These are phyloP conservation scores for Sporothrix curviconia DNA, from an alignment of 2,329 filamentous ascomycete species.

Conservation along the genomic window DNA sequence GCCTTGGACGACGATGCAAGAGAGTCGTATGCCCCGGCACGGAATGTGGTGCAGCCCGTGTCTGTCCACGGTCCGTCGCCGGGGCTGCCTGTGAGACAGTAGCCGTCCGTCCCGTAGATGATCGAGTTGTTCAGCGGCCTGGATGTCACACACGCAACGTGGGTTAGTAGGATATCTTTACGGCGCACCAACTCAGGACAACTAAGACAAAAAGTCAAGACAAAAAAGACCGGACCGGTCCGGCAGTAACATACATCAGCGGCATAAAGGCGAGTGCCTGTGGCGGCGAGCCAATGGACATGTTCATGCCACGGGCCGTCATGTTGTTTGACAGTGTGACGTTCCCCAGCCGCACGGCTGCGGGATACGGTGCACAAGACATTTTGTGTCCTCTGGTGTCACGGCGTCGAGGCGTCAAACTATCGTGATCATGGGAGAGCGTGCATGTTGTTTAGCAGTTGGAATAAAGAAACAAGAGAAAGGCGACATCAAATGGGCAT, in stretches of 20 bases:
- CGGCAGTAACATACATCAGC: constrained; percentile 7
- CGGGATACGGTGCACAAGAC: constrained; percentile 13
- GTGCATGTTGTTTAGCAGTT: neutral
- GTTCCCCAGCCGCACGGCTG: constrained; percentile 13
- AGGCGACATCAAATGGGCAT: neutral
- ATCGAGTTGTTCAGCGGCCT: constrained; percentile 20
- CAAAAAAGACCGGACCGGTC: too few relatives aligned
- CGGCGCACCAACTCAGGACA: too few relatives aligned
- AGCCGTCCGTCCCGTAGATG: constrained; percentile 17
- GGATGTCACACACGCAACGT: neutral
- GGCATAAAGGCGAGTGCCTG: constrained; percentile 16
- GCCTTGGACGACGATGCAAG: constrained; percentile 3
- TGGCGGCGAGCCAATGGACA: constrained; percentile 15
- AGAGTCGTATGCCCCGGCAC: constrained; percentile 15
- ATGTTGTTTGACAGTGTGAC: constrained; percentile 13
- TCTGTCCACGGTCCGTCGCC: neutral
- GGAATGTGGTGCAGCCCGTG: constrained; percentile 15
- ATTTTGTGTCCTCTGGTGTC: neutral
- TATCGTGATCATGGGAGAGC: neutral
- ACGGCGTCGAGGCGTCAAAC: neutral
- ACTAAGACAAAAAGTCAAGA: too few relatives aligned
- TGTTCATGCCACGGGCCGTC: constrained; percentile 13
- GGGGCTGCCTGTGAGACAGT: constrained; percentile 4
- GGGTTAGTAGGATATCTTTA: too few relatives aligned
- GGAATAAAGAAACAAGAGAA: neutral